A percentile compares a stretch with the other conserved stretches of the same genome.
phyloP scores from a whole-genome alignment of 345 rosid genomes.

The Cardamine resedifolia region DNA sequence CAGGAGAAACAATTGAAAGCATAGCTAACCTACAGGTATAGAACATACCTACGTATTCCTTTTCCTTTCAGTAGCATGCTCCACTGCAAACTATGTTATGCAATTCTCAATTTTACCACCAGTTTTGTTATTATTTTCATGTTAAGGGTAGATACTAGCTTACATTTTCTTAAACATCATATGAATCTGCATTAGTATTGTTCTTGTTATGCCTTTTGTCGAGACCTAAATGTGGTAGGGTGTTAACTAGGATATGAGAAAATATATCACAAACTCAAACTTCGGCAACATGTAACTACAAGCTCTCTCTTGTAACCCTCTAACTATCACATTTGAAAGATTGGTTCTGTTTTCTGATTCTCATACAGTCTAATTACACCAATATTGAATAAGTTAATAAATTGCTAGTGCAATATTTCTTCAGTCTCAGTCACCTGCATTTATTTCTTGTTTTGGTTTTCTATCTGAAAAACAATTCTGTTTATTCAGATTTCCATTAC shows the following conservation, averaged over 20 bases:
- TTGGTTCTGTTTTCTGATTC: constrained; percentile 11
- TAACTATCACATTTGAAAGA: neutral
- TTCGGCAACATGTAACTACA: neutral
- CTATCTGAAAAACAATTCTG: neutral
- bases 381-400: constrained; percentile 3
- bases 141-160: neutral
- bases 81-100: constrained; percentile 16
- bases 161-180: constrained; percentile 14
- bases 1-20: constrained; percentile 74
- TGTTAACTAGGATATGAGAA: constrained; percentile 4
- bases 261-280: constrained; percentile 1
- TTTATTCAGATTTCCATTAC: neutral
- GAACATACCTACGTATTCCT: constrained; percentile 12
- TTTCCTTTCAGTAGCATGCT: constrained; percentile 4
- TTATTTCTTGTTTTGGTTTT: constrained; percentile 8
- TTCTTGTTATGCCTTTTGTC: constrained; percentile 5
- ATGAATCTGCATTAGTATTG: constrained; percentile 14
- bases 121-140: neutral
- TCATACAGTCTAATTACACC: neutral
- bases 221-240: neutral
- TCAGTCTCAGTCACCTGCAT: constrained; percentile 9
- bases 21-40: constrained; percentile 81
- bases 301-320: neutral
- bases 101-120: constrained; percentile 13
- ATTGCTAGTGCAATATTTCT: neutral